Percentiles rank a stretch among this genome's conserved stretches.
phyloP scores from a whole-genome alignment of 768 basidiomycete species.

The Trametes maxima region DNA sequence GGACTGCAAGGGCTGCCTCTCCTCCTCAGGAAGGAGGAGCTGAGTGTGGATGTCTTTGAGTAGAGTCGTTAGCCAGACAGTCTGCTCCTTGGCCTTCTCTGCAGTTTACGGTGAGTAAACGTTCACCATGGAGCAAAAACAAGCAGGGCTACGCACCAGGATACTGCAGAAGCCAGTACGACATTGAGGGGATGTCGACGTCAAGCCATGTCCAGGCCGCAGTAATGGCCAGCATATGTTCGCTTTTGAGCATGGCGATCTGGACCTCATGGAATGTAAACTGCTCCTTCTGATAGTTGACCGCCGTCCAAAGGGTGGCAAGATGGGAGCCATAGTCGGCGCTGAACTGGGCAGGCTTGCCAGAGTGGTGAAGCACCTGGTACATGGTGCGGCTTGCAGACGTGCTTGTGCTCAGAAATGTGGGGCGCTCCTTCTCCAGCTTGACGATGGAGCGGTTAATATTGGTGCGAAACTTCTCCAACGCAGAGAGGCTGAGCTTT shows the following conservation, averaged over 20 bases:
- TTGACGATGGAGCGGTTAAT: too few relatives aligned
- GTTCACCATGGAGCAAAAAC: too few relatives aligned
- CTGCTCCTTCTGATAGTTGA: background rate
- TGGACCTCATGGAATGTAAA: background rate
- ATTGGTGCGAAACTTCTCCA: too few relatives aligned
- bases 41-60: too few relatives aligned
- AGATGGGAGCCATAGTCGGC: background rate
- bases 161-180: background rate
- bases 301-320: background rate
- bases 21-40: too few relatives aligned
- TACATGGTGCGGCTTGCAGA: background rate
- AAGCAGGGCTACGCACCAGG: too few relatives aligned
- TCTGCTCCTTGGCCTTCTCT: too few relatives aligned
- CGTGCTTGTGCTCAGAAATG: background rate
- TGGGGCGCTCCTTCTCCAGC: background rate
- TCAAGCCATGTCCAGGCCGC: background rate
- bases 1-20: too few relatives aligned
- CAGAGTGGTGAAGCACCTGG: background rate
- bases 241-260: background rate
- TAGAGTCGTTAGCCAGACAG: too few relatives aligned
- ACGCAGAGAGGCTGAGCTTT: too few relatives aligned
- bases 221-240: background rate
- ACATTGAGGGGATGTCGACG: background rate
- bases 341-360: background rate
- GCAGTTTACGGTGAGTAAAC: too few relatives aligned